Percentiles rank a stretch among this genome's conserved stretches.
These are phyloP conservation scores for Blastomyces emzantsi DNA, from an alignment of 2,329 filamentous ascomycete genomes.

Conservation along the genomic window DNA sequence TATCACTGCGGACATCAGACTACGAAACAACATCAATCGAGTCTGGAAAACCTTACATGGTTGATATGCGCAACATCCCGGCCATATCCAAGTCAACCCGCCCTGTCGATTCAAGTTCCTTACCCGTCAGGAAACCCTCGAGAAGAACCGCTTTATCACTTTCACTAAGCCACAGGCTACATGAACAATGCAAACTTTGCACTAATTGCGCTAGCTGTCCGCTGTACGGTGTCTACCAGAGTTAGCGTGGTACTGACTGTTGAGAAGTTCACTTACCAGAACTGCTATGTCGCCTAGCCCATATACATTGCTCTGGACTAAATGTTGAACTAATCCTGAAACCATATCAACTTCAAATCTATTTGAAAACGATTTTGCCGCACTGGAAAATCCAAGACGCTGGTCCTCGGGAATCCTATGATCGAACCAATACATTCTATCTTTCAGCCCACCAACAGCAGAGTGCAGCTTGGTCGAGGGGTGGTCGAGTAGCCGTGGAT, in stretches of 20 bases:
- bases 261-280: conserved; percentile 12
- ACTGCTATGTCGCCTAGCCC: conserved; percentile 24
- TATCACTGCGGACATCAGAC: conserved; percentile 17
- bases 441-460: conserved; percentile 19
- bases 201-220: conserved; percentile 23
- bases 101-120: conserved; percentile 1
- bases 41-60: conserved; percentile 3
- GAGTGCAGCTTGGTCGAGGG: conserved; percentile 13
- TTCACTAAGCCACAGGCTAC: conserved; percentile 23
- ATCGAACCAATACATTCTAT: conserved; percentile 25
- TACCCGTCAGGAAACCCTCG: conserved; percentile 13
- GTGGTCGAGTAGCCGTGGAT: conserved; percentile 23
- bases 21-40: background rate
- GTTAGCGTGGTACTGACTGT: background rate
- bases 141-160: conserved; percentile 22
- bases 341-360: conserved; percentile 24
- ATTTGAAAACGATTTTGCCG: conserved; percentile 23
- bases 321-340: conserved; percentile 20
- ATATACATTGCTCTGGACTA: conserved; percentile 23
- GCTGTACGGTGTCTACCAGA: conserved; percentile 22
- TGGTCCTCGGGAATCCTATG: conserved; percentile 21
- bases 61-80: conserved; percentile 6
- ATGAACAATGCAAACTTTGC: conserved; percentile 17
- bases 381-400: conserved; percentile 7
- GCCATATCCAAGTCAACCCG: conserved; percentile 5